phyloP scores from a whole-genome alignment of 257 asterid genomes.

The Gynochthodes officinalis region DNA sequence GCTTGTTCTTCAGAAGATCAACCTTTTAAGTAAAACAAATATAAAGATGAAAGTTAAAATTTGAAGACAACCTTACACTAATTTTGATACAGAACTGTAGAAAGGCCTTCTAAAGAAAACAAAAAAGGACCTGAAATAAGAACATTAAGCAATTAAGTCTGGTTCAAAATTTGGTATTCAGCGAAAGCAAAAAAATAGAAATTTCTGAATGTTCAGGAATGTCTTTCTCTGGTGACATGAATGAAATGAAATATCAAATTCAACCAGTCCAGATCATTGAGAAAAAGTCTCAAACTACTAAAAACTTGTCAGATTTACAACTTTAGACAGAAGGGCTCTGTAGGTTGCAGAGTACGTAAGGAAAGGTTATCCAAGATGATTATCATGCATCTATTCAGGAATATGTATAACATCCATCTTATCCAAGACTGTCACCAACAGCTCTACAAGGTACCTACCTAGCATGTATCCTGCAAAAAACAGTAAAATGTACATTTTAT shows the following conservation, averaged over 20 bases:
- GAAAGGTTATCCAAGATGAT: too few species aligned
- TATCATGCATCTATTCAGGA: too few species aligned
- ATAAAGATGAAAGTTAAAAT: background rate
- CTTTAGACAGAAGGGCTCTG: too few species aligned
- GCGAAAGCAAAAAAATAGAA: too few species aligned
- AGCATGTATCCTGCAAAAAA: too few species aligned
- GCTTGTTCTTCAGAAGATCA: slow-evolving; percentile 30
- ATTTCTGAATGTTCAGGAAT: background rate
- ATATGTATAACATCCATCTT: too few species aligned
- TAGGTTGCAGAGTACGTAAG: too few species aligned
- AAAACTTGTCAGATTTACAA: background rate
- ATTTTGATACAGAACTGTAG: too few species aligned
- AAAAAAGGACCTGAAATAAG: background rate
- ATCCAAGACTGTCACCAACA: too few species aligned
- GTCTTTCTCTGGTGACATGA: background rate
- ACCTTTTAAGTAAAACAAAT: slow-evolving; percentile 11
- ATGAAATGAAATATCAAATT: background rate
- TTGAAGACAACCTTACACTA: background rate
- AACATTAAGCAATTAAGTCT: too few species aligned
- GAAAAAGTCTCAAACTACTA: background rate
- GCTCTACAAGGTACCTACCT: too few species aligned
- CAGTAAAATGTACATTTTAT: background rate
- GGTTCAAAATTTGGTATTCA: background rate
- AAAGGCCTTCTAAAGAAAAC: background rate
- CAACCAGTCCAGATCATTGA: background rate